phyloP scores from a whole-genome alignment of 2,329 filamentous ascomycete species.

The Emericellopsis cladophorae region DNA sequence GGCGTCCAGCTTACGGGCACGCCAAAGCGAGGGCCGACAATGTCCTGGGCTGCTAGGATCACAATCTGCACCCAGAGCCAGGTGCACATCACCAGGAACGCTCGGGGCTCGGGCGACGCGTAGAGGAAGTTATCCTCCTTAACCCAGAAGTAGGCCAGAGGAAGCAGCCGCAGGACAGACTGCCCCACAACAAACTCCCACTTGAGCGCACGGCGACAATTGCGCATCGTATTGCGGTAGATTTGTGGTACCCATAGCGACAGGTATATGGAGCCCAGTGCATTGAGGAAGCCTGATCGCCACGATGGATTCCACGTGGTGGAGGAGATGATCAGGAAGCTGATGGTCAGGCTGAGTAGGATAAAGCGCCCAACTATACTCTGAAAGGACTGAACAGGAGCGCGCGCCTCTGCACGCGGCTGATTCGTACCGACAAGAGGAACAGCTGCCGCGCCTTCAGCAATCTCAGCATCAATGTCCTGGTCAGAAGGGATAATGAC shows the following conservation, averaged over 20 bases:
- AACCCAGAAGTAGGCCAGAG: slow-evolving; percentile 78
- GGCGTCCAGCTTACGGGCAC: slow-evolving; percentile 55
- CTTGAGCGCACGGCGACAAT: slow-evolving; percentile 79
- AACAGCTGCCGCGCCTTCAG: slow-evolving; percentile 23
- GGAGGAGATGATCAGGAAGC: slow-evolving; percentile 47
- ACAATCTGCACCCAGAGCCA: slow-evolving; percentile 88
- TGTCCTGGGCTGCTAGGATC: slow-evolving; percentile 66
- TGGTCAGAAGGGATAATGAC: slow-evolving; percentile 53
- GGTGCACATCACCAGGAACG: slow-evolving; percentile 45
- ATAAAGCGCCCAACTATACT: slow-evolving; percentile 45
- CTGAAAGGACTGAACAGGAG: slow-evolving; percentile 30
- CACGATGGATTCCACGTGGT: slow-evolving; percentile 44
- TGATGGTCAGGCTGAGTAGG: slow-evolving; percentile 38
- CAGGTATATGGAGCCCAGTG: slow-evolving; percentile 61
- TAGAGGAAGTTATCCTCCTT: slow-evolving; percentile 71
- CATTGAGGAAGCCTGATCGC: slow-evolving; percentile 46
- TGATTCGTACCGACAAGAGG: slow-evolving; percentile 10
- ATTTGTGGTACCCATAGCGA: slow-evolving; percentile 93
- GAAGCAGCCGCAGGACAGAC: slow-evolving; percentile 63
- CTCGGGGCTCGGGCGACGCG: slow-evolving; percentile 51
- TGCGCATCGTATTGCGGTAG: slow-evolving; percentile 76
- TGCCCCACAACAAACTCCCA: slow-evolving; percentile 88
- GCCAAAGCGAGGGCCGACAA: slow-evolving; percentile 81
- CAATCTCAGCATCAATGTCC: slow-evolving; percentile 48
- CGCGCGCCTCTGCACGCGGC: slow-evolving; percentile 10